Evolutionary conservation across 2,329 filamentous ascomycete genomes (phyloP), one percentile per base, ranked within the genome.

Genomic region (Alternaria arborescens): DNA sequence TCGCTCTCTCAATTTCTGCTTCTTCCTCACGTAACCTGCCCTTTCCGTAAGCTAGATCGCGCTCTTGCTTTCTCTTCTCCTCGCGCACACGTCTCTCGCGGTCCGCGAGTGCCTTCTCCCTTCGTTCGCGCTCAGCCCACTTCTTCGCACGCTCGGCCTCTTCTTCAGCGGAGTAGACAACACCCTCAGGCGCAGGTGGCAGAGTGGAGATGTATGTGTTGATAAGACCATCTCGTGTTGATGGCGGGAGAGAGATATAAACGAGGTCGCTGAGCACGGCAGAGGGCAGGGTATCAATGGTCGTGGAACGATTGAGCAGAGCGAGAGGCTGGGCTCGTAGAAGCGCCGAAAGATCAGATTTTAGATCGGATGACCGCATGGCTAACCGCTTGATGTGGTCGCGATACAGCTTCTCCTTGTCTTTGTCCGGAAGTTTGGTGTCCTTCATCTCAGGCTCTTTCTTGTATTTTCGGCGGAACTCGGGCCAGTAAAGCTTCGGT

Each of bases 401-500:
- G 57, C 92, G 86, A 75, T 94, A 96, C 53, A 87, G 83, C 79
- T 91, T 93, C 74, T 96, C 92, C 34, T 90, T 86, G 53, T 94
- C 92, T 76, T 90, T 92, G 71, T 85, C 84, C 20, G 76, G 67
- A 4, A 84, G 67, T 60, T 82, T 81, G 16, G 87, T 82, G 60
- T 94, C 91, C 62, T 89, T 91, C 91, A 99, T 93, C 53, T 89
- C 86, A 0, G 86, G 79, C 65, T 97, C 93, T 66, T 91, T 94
- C 67, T 90, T 91, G 79, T 88, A 95, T 76, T 97, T 99, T 34
- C 95, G 86, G 71, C 92, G 93, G 80, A 99, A 99, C 76, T 99
- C 95, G 0, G 92, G 90, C 95, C 95, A 99, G 83, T 97, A 99
- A 1, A 99, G 85, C 80, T 97, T 98, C 0, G 92, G 90, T 0